Conservation (phyloP, 2,329 filamentous ascomycete species). For the Hymenoscyphus albidus region DNA sequence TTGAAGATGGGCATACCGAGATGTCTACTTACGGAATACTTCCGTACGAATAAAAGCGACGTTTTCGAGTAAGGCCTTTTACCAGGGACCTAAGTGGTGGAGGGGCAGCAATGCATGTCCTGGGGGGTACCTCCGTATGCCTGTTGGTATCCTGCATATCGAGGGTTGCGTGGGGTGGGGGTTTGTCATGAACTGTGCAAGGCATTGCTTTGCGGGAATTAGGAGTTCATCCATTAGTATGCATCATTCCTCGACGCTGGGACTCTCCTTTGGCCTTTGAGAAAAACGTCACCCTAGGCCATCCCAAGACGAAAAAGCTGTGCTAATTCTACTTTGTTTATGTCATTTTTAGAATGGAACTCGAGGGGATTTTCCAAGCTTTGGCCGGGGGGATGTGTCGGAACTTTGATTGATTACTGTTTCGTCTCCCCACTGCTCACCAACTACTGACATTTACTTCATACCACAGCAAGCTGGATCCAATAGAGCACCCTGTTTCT, state of each 20-base stretch:
- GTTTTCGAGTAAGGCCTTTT: background rate
- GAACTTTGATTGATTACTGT: background rate
- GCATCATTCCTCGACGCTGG: background rate
- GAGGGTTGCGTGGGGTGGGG: background rate
- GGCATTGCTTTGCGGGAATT: background rate
- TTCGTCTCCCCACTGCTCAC: background rate
- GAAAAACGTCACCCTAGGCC: background rate
- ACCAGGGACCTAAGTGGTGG: conserved; percentile 12
- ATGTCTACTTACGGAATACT: background rate
- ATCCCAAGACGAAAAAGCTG: background rate
- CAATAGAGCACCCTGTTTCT: background rate
- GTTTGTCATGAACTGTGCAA: conserved; percentile 2
- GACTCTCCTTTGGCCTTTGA: background rate
- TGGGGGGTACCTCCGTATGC: conserved; percentile 3
- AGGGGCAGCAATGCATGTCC: conserved; percentile 13
- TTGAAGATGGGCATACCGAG: background rate
- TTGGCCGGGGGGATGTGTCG: background rate
- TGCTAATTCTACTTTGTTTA: background rate
- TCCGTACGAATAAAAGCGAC: background rate
- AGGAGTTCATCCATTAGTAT: background rate
- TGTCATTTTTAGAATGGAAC: background rate
- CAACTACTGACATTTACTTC: background rate
- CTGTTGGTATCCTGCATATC: conserved; percentile 5
- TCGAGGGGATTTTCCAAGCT: background rate
- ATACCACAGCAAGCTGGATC: background rate